Percentiles rank a stretch among this genome's conserved stretches.
These are phyloP conservation scores for Apiospora koreana DNA, from an alignment of 2,329 filamentous ascomycete genomes.

Conservation along the genomic window DNA sequence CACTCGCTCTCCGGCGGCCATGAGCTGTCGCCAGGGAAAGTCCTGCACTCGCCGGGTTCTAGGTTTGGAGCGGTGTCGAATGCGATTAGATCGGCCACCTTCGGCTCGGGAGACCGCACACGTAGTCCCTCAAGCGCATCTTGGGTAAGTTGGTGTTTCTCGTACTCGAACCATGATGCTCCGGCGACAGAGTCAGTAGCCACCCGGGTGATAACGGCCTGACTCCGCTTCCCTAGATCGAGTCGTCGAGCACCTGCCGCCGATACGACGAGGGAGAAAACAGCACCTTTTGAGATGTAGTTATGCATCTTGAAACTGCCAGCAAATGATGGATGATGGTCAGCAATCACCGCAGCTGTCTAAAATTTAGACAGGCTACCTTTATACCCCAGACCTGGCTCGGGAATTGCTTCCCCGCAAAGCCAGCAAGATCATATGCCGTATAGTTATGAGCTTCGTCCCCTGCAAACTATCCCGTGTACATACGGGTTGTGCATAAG, in stretches of 20 bases:
- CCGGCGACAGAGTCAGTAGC: not conserved
- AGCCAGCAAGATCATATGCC: not conserved
- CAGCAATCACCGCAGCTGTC: not conserved
- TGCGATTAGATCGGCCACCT: not conserved
- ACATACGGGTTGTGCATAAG: not conserved
- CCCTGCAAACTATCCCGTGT: not conserved
- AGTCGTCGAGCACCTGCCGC: not conserved
- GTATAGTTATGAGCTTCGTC: not conserved
- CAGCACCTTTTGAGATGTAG: not conserved
- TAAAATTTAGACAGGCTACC: not conserved
- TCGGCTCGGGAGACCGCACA: not conserved
- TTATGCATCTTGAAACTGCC: not conserved
- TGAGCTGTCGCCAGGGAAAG: conserved; percentile 27
- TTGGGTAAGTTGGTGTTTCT: not conserved
- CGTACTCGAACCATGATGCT: conserved; percentile 11
- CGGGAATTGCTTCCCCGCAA: not conserved
- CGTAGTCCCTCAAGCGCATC: not conserved
- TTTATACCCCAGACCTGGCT: not conserved
- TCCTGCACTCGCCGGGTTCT: conserved; percentile 23
- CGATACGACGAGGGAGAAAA: not conserved
- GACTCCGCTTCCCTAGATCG: not conserved
- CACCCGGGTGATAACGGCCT: not conserved
- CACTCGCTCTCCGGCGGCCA: conserved; percentile 28
- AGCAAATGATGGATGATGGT: not conserved
- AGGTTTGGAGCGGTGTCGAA: not conserved